Evolutionary conservation across 225 moss, liverwort and hornwort species (phyloP).

Genomic region (Sphagnum tenellum): DNA sequence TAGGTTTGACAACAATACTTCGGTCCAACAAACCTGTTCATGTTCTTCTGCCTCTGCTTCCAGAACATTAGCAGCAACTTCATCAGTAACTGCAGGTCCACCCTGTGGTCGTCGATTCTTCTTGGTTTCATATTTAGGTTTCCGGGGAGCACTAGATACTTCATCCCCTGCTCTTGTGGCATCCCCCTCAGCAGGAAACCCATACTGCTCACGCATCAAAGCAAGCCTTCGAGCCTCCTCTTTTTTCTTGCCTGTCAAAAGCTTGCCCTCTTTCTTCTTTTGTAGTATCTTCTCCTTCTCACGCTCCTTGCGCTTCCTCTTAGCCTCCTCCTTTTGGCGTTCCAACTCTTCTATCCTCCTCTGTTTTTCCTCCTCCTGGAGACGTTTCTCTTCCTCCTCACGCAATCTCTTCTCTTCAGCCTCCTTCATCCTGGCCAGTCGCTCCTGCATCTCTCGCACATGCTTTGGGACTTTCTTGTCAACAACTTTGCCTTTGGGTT

Average conservation of each 20-base stretch:
- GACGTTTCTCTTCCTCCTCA: slow-evolving; percentile 85
- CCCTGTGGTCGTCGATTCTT: slow-evolving; percentile 72
- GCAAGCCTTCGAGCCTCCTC: slow-evolving; percentile 86
- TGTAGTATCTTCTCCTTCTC: slow-evolving; percentile 95
- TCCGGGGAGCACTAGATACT: slow-evolving; percentile 40
- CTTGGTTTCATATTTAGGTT: slow-evolving; percentile 87
- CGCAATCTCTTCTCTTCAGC: slow-evolving; percentile 79
- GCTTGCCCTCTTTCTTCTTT: slow-evolving; percentile 95
- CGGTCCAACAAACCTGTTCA: background rate
- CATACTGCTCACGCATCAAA: slow-evolving; percentile 84
- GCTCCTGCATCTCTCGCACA: slow-evolving; percentile 97
- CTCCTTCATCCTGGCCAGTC: slow-evolving; percentile 79
- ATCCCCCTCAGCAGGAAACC: slow-evolving; percentile 51
- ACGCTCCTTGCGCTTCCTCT: slow-evolving; percentile 75
- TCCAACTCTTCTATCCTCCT: slow-evolving; percentile 65
- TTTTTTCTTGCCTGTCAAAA: slow-evolving; percentile 90
- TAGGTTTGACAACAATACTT: too few relatives aligned
- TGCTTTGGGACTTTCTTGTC: slow-evolving; percentile 94
- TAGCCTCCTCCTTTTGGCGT: slow-evolving; percentile 82
- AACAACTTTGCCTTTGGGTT: slow-evolving; percentile 53
- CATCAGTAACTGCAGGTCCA: slow-evolving; percentile 34
- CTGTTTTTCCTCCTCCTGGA: slow-evolving; percentile 90
- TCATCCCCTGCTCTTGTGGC: slow-evolving; percentile 44
- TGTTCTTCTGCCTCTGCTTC: slow-evolving; percentile 47
- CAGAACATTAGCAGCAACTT: slow-evolving; percentile 15